Evolutionary conservation across 345 rosid genomes (phyloP).

Genomic region (Raphanus raphanistrum): DNA sequence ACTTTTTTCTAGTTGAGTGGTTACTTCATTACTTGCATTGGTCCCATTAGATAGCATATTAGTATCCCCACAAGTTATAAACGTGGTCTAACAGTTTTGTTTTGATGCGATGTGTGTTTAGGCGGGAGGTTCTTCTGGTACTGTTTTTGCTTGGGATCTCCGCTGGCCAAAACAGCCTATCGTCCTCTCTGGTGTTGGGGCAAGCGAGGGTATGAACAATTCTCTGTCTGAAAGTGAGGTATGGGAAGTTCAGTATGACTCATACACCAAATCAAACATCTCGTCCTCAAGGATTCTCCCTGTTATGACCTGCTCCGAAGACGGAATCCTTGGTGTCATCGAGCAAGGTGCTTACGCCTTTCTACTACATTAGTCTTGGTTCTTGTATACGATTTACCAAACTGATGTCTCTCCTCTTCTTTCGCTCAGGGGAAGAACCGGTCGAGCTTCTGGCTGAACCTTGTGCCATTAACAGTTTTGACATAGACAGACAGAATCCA

Average conservation of each 20-base stretch:
- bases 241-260: slow-evolving; percentile 84
- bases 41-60: background rate
- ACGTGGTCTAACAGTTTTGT: background rate
- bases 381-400: slow-evolving; percentile 7
- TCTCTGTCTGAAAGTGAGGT: slow-evolving; percentile 80
- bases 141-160: slow-evolving; percentile 89
- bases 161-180: slow-evolving; percentile 66
- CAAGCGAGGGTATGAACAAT: slow-evolving; percentile 39
- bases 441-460: slow-evolving; percentile 54
- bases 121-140: slow-evolving; percentile 77
- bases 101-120: background rate
- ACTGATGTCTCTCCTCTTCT: background rate
- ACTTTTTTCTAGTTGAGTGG: background rate
- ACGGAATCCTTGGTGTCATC: slow-evolving; percentile 80
- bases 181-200: slow-evolving; percentile 62
- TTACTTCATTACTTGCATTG: background rate
- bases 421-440: background rate
- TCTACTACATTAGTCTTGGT: background rate
- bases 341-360: slow-evolving; percentile 60
- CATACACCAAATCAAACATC: slow-evolving; percentile 53
- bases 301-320: slow-evolving; percentile 88
- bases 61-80: background rate
- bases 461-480: slow-evolving; percentile 91
- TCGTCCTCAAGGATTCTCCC: slow-evolving; percentile 75
- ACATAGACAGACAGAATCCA: slow-evolving; percentile 76